A percentile compares a stretch with the other conserved stretches of the same genome.
phyloP scores from a whole-genome alignment of 495 filamentous ascomycete genomes.

The Hypoxylon cercidicola region DNA sequence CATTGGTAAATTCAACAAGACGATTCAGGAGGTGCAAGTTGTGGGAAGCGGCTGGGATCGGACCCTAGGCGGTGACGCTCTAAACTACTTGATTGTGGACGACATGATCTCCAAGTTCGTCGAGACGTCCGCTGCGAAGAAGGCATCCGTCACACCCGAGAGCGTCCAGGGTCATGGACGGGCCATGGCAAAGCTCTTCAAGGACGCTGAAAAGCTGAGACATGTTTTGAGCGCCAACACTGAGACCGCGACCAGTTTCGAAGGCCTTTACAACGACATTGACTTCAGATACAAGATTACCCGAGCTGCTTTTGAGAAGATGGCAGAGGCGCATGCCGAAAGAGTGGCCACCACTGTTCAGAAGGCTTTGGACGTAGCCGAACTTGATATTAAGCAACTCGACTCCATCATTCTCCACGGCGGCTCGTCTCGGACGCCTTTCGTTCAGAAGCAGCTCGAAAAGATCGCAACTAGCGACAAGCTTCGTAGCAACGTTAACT shows the following conservation, averaged over 20 bases:
- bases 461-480: constrained; percentile 77
- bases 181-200: constrained; percentile 86
- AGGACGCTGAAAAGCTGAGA: constrained; percentile 86
- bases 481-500: constrained; percentile 92
- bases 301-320: constrained; percentile 83
- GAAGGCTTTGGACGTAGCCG: constrained; percentile 77
- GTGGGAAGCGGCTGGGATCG: constrained; percentile 89
- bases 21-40: constrained; percentile 90
- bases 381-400: constrained; percentile 77
- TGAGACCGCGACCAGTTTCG: constrained; percentile 81
- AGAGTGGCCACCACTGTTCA: constrained; percentile 76
- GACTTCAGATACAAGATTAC: constrained; percentile 93
- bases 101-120: constrained; percentile 86
- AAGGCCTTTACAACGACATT: constrained; percentile 88
- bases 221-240: constrained; percentile 95
- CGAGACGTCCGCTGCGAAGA: constrained; percentile 75
- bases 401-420: constrained; percentile 94
- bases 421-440: constrained; percentile 89
- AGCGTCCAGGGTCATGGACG: constrained; percentile 79
- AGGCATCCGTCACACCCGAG: constrained; percentile 66
- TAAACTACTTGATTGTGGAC: constrained; percentile 87
- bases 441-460: constrained; percentile 91
- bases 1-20: constrained; percentile 94
- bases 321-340: constrained; percentile 73
- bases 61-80: constrained; percentile 86